These are phyloP conservation scores for Viridothelium virens DNA, from an alignment of 495 filamentous ascomycete species.

Conservation along the genomic window DNA sequence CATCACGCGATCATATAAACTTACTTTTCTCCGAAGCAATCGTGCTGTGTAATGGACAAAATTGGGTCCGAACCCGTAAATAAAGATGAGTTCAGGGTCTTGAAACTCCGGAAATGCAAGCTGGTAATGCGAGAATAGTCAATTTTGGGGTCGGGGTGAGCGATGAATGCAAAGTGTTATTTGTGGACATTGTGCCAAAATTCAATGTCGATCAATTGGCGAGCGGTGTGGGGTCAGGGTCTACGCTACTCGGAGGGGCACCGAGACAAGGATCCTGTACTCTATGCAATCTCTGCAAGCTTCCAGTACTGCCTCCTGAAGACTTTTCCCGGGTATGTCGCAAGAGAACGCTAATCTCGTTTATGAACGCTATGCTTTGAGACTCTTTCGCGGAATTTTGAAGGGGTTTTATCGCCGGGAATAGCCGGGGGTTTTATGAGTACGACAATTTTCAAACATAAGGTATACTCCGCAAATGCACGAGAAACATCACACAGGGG, in stretches of 20 bases:
- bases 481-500: too few relatives aligned
- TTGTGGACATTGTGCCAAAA: conserved; percentile 9
- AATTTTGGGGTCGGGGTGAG: not conserved
- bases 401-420: too few relatives aligned
- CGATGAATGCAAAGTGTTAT: not conserved
- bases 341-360: too few relatives aligned
- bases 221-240: conserved; percentile 4
- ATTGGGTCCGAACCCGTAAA: not conserved
- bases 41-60: not conserved
- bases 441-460: too few relatives aligned
- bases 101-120: not conserved
- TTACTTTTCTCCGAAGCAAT: not conserved
- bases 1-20: conserved; percentile 8
- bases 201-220: not conserved
- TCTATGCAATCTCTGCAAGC: too few relatives aligned
- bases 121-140: not conserved
- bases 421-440: too few relatives aligned
- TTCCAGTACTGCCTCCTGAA: too few relatives aligned
- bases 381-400: too few relatives aligned
- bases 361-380: too few relatives aligned
- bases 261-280: too few relatives aligned
- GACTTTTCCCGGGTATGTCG: too few relatives aligned
- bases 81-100: not conserved
- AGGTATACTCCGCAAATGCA: too few relatives aligned
- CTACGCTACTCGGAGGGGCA: not conserved